phyloP scores from a whole-genome alignment of 768 basidiomycete species.

The Artomyces pyxidatus region DNA sequence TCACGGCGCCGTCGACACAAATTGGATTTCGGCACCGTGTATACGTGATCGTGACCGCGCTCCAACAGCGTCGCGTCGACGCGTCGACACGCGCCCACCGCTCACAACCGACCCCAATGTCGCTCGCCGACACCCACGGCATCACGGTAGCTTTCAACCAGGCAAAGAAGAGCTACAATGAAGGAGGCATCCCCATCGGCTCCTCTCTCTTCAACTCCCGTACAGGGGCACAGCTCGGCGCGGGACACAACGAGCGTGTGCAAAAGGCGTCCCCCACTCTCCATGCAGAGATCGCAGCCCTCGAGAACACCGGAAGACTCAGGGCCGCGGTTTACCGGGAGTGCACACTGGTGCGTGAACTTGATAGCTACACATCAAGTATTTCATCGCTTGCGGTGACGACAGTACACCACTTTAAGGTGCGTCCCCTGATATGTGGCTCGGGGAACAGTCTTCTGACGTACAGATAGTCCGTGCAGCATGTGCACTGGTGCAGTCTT shows the following conservation, averaged over 20 bases:
- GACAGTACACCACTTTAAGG: constrained; percentile 33
- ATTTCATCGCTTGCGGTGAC: not conserved
- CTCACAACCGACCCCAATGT: not conserved
- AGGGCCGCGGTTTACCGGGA: constrained; percentile 36
- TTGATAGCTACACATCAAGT: not conserved
- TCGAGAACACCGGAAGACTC: constrained; percentile 46
- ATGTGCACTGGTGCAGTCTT: constrained; percentile 61
- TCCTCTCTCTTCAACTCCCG: constrained; percentile 32
- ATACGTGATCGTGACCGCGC: no score
- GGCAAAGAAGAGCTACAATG: constrained; percentile 36
- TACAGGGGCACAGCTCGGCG: constrained; percentile 25
- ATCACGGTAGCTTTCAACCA: constrained; percentile 29
- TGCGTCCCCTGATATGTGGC: constrained; percentile 6
- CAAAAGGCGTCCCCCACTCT: constrained; percentile 35
- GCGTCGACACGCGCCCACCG: not conserved
- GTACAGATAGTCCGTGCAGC: constrained; percentile 41
- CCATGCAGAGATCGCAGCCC: constrained; percentile 41
- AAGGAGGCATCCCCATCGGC: constrained; percentile 62
- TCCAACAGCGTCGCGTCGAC: no score
- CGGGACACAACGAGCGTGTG: constrained; percentile 37
- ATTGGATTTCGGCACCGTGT: no score
- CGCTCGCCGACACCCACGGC: constrained; percentile 27
- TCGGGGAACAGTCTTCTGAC: constrained; percentile 9
- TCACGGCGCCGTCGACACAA: not conserved
- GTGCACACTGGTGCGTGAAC: constrained; percentile 41